Evolutionary conservation across 2,329 filamentous ascomycete species (phyloP).

Genomic region (Alternaria gaisen): DNA sequence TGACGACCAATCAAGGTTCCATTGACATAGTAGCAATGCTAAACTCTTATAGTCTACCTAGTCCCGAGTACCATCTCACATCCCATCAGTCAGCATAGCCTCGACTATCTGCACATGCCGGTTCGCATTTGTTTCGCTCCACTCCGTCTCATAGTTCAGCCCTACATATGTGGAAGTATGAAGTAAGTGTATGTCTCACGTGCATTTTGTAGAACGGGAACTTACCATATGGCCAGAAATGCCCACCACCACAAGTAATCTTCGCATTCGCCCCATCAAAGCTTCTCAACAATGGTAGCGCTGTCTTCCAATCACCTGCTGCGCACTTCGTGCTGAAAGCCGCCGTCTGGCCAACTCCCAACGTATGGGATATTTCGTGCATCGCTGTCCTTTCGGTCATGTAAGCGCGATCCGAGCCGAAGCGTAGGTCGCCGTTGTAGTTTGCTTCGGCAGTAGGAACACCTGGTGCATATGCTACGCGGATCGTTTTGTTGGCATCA

Average conservation of each 20-base stretch:
- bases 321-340: constrained; percentile 43
- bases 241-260: constrained; percentile 44
- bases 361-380: constrained; percentile 48
- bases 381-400: constrained; percentile 49
- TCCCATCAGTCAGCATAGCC: constrained; percentile 47
- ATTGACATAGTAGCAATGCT: neutral
- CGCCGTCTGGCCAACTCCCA: constrained; percentile 46
- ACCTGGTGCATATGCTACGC: constrained; percentile 42
- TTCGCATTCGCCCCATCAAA: constrained; percentile 42
- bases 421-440: constrained; percentile 48
- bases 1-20: neutral
- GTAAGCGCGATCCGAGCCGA: constrained; percentile 44
- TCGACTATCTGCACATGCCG: constrained; percentile 45
- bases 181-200: constrained; percentile 1
- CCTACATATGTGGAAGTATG: constrained; percentile 1
- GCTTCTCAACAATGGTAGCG: constrained; percentile 40
- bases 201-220: neutral
- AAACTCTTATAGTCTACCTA: neutral
- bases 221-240: constrained; percentile 47
- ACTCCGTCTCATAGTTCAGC: constrained; percentile 47
- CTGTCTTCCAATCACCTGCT: constrained; percentile 44
- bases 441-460: constrained; percentile 48
- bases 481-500: constrained; percentile 37
- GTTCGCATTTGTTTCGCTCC: constrained; percentile 48
- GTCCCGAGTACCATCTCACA: constrained; percentile 21